These are phyloP conservation scores for Cydonia oblonga DNA, from an alignment of 331 rosid genomes.

Conservation along the genomic window DNA sequence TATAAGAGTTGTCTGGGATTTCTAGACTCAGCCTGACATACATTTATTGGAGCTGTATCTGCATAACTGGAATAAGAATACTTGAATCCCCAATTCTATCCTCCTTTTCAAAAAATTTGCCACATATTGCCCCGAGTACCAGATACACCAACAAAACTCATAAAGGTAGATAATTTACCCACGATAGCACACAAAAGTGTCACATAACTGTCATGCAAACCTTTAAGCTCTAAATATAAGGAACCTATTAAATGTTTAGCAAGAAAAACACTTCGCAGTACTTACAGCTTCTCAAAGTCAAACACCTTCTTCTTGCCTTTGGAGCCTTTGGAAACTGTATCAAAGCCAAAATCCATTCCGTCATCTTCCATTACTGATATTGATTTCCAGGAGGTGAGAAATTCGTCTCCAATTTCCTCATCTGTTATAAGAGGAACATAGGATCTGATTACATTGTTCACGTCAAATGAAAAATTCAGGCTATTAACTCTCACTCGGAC, in stretches of 20 bases:
- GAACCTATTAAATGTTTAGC: background rate
- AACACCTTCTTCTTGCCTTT: constrained; percentile 59
- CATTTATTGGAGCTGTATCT: background rate
- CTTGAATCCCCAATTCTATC: background rate
- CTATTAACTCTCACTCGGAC: background rate
- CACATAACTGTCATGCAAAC: background rate
- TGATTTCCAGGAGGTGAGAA: constrained; percentile 83
- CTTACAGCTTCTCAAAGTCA: constrained; percentile 74
- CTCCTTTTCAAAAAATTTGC: background rate
- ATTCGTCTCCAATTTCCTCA: constrained; percentile 57
- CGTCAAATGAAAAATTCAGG: background rate
- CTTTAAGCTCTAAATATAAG: background rate
- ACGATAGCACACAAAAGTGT: background rate
- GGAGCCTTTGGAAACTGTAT: constrained; percentile 42
- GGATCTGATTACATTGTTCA: constrained; percentile 4
- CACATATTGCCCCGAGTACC: background rate
- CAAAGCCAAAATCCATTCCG: constrained; percentile 60
- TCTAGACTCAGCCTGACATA: constrained; percentile 1
- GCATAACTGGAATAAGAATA: background rate
- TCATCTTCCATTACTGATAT: constrained; percentile 66
- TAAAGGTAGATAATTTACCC: background rate
- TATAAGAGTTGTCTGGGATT: constrained; percentile 17
- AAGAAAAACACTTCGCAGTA: background rate
- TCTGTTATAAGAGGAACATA: constrained; percentile 33
- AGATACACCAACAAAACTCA: background rate